Conservation (phyloP, 257 asterid genomes). For the Solanum boliviense region DNA sequence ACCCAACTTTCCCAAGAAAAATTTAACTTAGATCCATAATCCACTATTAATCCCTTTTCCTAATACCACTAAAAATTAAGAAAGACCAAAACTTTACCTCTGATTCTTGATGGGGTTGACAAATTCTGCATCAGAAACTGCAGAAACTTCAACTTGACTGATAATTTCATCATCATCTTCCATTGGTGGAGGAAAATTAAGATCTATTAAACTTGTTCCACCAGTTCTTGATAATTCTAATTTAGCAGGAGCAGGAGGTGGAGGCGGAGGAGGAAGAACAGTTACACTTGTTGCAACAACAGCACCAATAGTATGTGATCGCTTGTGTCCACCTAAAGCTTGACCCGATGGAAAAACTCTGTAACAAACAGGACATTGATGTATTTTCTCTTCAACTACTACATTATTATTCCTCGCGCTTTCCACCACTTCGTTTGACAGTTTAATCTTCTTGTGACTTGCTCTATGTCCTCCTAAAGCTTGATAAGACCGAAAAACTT, state of each 20-base stretch:
- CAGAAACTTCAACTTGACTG: slow-evolving; percentile 48
- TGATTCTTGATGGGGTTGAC: slow-evolving; percentile 5
- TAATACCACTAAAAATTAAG: background rate
- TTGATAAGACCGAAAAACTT: slow-evolving; percentile 63
- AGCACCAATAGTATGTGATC: slow-evolving; percentile 53
- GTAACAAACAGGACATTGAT: slow-evolving; percentile 68
- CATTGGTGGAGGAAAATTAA: slow-evolving; percentile 72
- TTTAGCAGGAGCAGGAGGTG: background rate
- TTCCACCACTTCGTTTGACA: background rate
- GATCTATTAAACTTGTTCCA: slow-evolving; percentile 45
- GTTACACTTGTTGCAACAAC: background rate
- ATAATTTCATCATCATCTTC: slow-evolving; percentile 44
- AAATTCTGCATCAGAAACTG: slow-evolving; percentile 46
- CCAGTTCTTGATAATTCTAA: slow-evolving; percentile 19
- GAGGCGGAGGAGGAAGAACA: background rate
- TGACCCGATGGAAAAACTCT: slow-evolving; percentile 78
- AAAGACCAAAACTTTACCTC: background rate
- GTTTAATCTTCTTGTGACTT: slow-evolving; percentile 59
- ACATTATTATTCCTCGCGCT: background rate
- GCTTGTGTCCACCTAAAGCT: slow-evolving; percentile 90
- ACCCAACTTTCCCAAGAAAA: background rate
- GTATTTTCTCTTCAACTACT: slow-evolving; percentile 32
- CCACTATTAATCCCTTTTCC: background rate
- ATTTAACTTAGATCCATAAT: background rate
- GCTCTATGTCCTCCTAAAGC: slow-evolving; percentile 95